Conservation (phyloP, 352 stramenopile genomes). For the Phytopythium delawarense region DNA sequence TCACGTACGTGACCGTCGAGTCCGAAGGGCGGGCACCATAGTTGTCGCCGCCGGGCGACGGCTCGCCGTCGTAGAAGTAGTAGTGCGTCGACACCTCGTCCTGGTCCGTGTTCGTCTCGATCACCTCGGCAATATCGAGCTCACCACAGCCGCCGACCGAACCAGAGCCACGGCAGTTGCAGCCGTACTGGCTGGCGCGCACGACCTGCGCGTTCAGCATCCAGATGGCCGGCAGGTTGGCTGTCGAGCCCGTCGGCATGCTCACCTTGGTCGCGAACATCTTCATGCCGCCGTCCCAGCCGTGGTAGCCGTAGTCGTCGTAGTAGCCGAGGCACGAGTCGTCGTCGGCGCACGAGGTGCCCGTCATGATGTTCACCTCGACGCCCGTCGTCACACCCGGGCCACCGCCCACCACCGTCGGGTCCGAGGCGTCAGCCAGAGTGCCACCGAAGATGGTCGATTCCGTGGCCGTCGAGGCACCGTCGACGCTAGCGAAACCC, state of each 20-base stretch:
- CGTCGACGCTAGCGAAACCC: constrained; percentile 33
- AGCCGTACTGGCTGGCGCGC: constrained; percentile 64
- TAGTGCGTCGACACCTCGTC: constrained; percentile 70
- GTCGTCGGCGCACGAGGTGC: constrained; percentile 39
- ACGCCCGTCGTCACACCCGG: constrained; percentile 55
- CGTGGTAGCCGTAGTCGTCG: constrained; percentile 59
- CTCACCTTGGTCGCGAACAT: constrained; percentile 75
- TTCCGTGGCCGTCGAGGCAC: constrained; percentile 18
- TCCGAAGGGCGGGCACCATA: constrained; percentile 31
- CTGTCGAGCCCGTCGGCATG: constrained; percentile 41
- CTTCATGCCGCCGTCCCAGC: constrained; percentile 71
- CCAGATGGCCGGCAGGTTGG: constrained; percentile 73
- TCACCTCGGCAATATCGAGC: constrained; percentile 69
- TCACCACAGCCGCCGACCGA: constrained; percentile 61
- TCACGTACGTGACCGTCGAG: constrained; percentile 39
- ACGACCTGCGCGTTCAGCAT: constrained; percentile 75
- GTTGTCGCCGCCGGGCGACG: constrained; percentile 44
- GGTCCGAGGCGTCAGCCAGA: constrained; percentile 46
- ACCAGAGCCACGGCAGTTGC: constrained; percentile 65
- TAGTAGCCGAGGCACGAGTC: constrained; percentile 64
- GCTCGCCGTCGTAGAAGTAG: constrained; percentile 65
- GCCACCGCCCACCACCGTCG: constrained; percentile 31
- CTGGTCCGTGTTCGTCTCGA: constrained; percentile 50
- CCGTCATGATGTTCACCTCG: constrained; percentile 76
- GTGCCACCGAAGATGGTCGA: constrained; percentile 41